Conservation (phyloP, 2,329 filamentous ascomycete genomes). For the Claviceps digitariae region DNA sequence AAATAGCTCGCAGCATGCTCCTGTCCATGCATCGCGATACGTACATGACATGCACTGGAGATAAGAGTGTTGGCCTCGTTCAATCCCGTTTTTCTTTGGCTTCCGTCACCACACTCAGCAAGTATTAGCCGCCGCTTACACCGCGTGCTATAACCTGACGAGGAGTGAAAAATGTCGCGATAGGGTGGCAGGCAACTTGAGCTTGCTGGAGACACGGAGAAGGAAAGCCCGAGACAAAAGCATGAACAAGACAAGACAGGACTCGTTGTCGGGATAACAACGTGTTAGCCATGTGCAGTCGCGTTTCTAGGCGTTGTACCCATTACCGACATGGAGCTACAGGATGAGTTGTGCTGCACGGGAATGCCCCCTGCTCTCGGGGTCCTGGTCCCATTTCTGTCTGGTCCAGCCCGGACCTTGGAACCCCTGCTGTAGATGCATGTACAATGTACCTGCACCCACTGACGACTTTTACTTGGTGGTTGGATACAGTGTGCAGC, state of each 20-base stretch:
- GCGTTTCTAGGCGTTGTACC: neutral
- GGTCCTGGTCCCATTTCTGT: neutral
- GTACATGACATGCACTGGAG: neutral
- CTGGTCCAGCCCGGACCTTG: neutral
- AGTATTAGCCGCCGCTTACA: neutral
- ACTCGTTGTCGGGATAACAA: neutral
- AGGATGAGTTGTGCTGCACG: neutral
- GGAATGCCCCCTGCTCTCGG: neutral
- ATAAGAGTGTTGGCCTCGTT: neutral
- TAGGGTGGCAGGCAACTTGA: neutral
- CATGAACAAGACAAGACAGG: neutral
- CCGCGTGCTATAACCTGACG: neutral
- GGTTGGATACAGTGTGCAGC: neutral
- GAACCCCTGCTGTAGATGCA: neutral
- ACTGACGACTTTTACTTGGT: neutral
- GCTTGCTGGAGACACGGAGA: neutral
- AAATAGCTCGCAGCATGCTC: neutral
- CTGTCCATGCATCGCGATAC: constrained; percentile 1
- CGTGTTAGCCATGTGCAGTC: neutral
- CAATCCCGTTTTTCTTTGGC: neutral
- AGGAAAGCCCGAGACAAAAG: neutral
- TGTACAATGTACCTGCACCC: neutral
- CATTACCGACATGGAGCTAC: neutral
- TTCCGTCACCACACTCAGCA: constrained; percentile 5
- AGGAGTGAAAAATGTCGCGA: neutral